A percentile compares a stretch with the other conserved stretches of the same genome.
phyloP scores from a whole-genome alignment of 768 basidiomycete species.

The Leccinellum rugosiceps region DNA sequence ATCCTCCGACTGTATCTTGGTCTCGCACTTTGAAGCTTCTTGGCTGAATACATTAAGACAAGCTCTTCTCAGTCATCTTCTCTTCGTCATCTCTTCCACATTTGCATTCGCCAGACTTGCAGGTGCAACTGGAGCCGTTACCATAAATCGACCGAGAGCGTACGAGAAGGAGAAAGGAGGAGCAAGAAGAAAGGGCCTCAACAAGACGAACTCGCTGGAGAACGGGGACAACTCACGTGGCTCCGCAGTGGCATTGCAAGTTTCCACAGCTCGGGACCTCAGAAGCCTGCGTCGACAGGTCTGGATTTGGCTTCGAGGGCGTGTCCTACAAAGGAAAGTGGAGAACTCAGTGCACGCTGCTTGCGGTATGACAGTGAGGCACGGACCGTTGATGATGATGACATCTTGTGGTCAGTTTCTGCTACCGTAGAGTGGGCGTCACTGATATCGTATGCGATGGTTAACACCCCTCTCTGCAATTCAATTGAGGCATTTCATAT shows the following conservation, averaged over 20 bases:
- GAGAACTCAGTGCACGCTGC: neutral
- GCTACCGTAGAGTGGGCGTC: too few relatives aligned
- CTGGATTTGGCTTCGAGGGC: neutral
- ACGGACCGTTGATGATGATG: slow-evolving; percentile 10
- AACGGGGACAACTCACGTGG: slow-evolving; percentile 5
- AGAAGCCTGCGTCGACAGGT: neutral
- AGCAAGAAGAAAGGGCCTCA: neutral
- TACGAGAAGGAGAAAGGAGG: too few relatives aligned
- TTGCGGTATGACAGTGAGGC: neutral
- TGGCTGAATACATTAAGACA: too few relatives aligned
- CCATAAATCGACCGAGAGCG: too few relatives aligned
- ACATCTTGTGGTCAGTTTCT: neutral
- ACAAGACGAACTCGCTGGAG: neutral
- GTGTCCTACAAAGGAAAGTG: neutral
- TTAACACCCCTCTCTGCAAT: too few relatives aligned
- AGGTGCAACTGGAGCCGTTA: slow-evolving; percentile 7
- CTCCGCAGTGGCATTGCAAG: slow-evolving; percentile 14
- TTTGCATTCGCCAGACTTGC: slow-evolving; percentile 17
- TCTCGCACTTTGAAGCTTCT: too few relatives aligned
- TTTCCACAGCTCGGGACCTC: slow-evolving; percentile 17
- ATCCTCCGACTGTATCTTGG: too few relatives aligned
- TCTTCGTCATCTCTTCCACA: neutral
- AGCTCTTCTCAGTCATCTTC: too few relatives aligned
- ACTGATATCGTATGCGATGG: too few relatives aligned
- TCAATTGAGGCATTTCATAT: too few relatives aligned